Percentiles rank a stretch among this genome's conserved stretches.
Conservation (phyloP, 768 basidiomycete genomes). For the Hericium erinaceus region DNA sequence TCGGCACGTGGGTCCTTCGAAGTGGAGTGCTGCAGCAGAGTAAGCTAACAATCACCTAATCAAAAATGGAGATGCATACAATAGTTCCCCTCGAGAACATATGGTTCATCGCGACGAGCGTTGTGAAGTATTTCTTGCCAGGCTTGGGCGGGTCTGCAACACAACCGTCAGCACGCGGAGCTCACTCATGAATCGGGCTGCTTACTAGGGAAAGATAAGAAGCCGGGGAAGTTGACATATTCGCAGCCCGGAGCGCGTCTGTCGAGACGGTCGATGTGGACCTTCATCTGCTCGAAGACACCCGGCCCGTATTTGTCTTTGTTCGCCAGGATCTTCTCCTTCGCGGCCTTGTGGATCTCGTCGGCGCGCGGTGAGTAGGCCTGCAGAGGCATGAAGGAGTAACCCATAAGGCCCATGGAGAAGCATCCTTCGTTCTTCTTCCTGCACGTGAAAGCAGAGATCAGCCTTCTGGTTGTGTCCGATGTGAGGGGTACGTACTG, state of each 20-base stretch:
- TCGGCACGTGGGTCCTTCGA: slow-evolving; percentile 6
- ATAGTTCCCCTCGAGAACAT: slow-evolving; percentile 14
- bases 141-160: slow-evolving; percentile 1
- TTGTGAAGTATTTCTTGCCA: slow-evolving; percentile 2
- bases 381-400: slow-evolving; percentile 6
- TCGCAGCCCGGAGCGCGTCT: slow-evolving; percentile 5
- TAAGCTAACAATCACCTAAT: background rate
- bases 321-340: slow-evolving; percentile 2
- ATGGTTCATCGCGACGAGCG: background rate
- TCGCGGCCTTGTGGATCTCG: slow-evolving; percentile 3
- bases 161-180: no score
- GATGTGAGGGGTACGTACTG: background rate
- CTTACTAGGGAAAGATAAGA: background rate
- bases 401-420: background rate
- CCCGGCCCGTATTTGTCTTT: background rate
- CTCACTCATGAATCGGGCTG: no score
- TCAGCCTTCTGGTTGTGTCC: background rate
- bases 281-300: slow-evolving; percentile 5
- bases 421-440: background rate
- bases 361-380: background rate
- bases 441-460: background rate
- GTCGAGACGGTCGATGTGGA: slow-evolving; percentile 5
- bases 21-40: slow-evolving; percentile 6
- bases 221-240: background rate
- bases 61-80: background rate